Base-by-base conservation (phyloP, 2,329 filamentous ascomycete species). In the Chaetomiaceae sp. region DNA sequence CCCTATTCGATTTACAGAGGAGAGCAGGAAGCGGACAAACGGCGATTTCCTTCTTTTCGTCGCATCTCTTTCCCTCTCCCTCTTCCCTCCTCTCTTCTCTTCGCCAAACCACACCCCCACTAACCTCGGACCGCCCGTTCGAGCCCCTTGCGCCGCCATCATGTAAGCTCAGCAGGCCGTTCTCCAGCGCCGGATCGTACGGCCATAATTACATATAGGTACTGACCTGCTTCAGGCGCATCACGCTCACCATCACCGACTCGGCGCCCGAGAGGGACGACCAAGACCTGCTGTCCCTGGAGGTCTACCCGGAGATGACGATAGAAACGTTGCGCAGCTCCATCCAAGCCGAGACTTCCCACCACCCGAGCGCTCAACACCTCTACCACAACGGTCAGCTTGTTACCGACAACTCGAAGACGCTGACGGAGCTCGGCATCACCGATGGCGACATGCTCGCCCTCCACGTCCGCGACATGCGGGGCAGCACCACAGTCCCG, bases 381-480 rank as follows among this genome's bases (percentile, higher is more conserved):
- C 83, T 97, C 62, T 94, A 93, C 68, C 86, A 91, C 70, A 94
- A 96, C 65, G 93, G 91, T 55, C 79, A 81, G 55, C 78, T 90
- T 34, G 80, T 98, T 45, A 76, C 73, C 56, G 83, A 89, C 66
- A 84, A 90, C 59, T 68, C 76, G 48, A 85, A 89, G 65, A 95
- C 89, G 3, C 78, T 98, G 61, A 80, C 89, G 56, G 77, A 91
- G 59, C 77, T 90, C 26, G 78, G 84, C 34, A 85, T 98, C 58
- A 79, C 74, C 39, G 88, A 97, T 68, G 88, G 88, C 45, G 93
- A 96, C 61, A 90, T 98, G 86, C 72, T 98, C 54, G 88, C 86
- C 24, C 78, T 97, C 56, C 86, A 95, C 62, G 84, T 95, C 50
- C 68, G 79, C 51, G 75, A 80, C 56, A 76, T 74, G 68, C 69